Evolutionary conservation across 495 filamentous ascomycete species (phyloP).

Genomic region (Symbiotaphrina buchneri): DNA sequence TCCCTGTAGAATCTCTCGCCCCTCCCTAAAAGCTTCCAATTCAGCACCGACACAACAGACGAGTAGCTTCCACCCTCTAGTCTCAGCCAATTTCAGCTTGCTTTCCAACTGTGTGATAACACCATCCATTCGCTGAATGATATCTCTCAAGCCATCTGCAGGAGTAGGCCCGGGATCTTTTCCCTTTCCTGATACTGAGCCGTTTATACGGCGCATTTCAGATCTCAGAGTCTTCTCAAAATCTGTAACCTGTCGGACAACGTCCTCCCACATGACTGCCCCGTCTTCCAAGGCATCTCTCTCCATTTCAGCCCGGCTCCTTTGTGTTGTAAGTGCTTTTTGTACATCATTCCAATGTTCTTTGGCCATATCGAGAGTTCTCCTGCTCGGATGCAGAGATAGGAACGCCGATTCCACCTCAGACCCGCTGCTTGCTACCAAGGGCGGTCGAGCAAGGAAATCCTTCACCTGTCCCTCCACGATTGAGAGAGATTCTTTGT

Average conservation of each 20-base stretch:
- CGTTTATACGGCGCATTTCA: constrained; percentile 20
- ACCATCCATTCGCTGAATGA: constrained; percentile 18
- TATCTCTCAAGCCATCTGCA: background rate
- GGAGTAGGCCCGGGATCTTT: constrained; percentile 1
- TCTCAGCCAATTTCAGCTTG: constrained; percentile 33
- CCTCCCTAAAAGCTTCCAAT: constrained; percentile 58
- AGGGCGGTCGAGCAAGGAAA: constrained; percentile 26
- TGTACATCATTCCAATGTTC: constrained; percentile 56
- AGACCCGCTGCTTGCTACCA: background rate
- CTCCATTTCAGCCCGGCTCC: constrained; percentile 40
- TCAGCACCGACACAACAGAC: constrained; percentile 80
- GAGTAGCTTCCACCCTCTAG: constrained; percentile 64
- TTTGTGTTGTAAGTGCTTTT: constrained; percentile 28
- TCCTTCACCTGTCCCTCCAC: constrained; percentile 25
- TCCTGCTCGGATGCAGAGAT: constrained; percentile 37
- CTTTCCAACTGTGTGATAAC: constrained; percentile 35
- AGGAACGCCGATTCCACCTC: constrained; percentile 12
- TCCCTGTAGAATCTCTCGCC: constrained; percentile 35
- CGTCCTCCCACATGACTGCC: constrained; percentile 54
- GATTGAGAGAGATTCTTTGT: constrained; percentile 28
- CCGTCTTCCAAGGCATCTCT: constrained; percentile 65
- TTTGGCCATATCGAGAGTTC: constrained; percentile 56
- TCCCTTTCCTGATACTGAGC: background rate
- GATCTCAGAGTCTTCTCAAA: constrained; percentile 43
- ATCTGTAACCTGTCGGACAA: constrained; percentile 32